These are phyloP conservation scores for Castanospermum australe DNA, from an alignment of 306 rosid genomes.

Conservation along the genomic window DNA sequence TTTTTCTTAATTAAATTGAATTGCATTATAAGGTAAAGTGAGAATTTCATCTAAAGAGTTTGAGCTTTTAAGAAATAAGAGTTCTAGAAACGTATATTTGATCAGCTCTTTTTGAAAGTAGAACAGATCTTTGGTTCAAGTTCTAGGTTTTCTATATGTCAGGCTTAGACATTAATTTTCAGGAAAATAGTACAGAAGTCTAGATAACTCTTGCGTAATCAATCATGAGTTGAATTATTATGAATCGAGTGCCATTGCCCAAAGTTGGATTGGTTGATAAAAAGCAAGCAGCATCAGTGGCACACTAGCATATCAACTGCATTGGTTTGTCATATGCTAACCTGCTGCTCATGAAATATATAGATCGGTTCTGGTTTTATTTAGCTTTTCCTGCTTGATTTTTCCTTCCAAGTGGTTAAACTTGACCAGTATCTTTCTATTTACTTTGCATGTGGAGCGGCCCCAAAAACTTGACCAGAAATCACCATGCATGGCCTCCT, in stretches of 20 bases:
- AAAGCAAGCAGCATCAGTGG: slow-evolving; percentile 20
- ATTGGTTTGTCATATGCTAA: slow-evolving; percentile 32
- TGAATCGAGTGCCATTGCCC: not conserved
- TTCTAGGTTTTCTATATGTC: no score
- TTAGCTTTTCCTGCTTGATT: slow-evolving; percentile 18
- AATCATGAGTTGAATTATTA: slow-evolving; percentile 26
- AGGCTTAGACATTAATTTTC: slow-evolving; percentile 19
- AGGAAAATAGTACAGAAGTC: not conserved
- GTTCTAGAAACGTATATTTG: not conserved
- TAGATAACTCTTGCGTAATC: not conserved
- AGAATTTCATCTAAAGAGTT: no score
- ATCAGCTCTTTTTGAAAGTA: not conserved
- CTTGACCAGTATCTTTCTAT: not conserved
- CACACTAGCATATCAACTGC: slow-evolving; percentile 13
- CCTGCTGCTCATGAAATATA: slow-evolving; percentile 21
- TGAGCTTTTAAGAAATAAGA: no score
- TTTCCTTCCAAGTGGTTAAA: slow-evolving; percentile 22
- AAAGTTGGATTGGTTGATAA: slow-evolving; percentile 27
- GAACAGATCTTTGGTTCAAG: not conserved
- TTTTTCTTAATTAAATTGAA: no score
- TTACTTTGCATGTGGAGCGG: not conserved
- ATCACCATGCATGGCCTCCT: no score
- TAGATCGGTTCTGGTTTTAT: not conserved
- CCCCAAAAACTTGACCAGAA: no score
- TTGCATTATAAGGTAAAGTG: no score